A percentile compares a stretch with the other conserved stretches of the same genome.
Evolutionary conservation across 2,329 filamentous ascomycete species (phyloP).

Genomic region (Fusarium abutilonis): DNA sequence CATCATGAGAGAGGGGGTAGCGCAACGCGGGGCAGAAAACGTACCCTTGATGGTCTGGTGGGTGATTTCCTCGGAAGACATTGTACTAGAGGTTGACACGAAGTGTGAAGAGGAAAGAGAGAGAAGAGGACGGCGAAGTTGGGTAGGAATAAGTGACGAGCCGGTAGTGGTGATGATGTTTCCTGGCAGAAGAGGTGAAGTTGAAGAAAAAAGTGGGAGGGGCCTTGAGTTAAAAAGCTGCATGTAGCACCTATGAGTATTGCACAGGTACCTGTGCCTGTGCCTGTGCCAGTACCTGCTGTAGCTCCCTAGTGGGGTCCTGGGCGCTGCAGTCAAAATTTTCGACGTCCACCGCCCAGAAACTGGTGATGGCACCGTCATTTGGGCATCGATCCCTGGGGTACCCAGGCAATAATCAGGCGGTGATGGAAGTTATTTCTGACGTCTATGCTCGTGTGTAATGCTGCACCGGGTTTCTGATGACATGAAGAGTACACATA

Average conservation of each 20-base stretch:
- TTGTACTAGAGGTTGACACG: slow-evolving; percentile 53
- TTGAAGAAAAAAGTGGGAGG: slow-evolving; percentile 34
- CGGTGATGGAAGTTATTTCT: slow-evolving; percentile 20
- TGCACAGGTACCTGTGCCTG: slow-evolving; percentile 9
- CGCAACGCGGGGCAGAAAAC: slow-evolving; percentile 43
- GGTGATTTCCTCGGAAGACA: slow-evolving; percentile 70
- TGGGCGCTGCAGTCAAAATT: slow-evolving; percentile 43
- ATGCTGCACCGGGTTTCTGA: background rate
- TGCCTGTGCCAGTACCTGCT: slow-evolving; percentile 22
- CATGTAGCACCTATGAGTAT: slow-evolving; percentile 4
- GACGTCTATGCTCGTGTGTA: background rate
- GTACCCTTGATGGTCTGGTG: slow-evolving; percentile 82
- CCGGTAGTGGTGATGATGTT: slow-evolving; percentile 4
- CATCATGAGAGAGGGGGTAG: slow-evolving; percentile 46
- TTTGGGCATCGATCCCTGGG: slow-evolving; percentile 39
- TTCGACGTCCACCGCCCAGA: slow-evolving; percentile 40
- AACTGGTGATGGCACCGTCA: slow-evolving; percentile 37
- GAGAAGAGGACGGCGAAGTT: slow-evolving; percentile 9
- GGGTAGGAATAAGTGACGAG: slow-evolving; percentile 29
- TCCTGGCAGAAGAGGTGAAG: slow-evolving; percentile 11
- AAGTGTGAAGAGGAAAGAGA: slow-evolving; percentile 16
- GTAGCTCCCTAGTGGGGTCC: slow-evolving; percentile 21
- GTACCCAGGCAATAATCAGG: slow-evolving; percentile 22
- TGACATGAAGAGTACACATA: background rate
- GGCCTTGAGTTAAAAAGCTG: slow-evolving; percentile 38